phyloP scores from a whole-genome alignment of 495 filamentous ascomycete genomes.

The Penicillium atrosanguineum region DNA sequence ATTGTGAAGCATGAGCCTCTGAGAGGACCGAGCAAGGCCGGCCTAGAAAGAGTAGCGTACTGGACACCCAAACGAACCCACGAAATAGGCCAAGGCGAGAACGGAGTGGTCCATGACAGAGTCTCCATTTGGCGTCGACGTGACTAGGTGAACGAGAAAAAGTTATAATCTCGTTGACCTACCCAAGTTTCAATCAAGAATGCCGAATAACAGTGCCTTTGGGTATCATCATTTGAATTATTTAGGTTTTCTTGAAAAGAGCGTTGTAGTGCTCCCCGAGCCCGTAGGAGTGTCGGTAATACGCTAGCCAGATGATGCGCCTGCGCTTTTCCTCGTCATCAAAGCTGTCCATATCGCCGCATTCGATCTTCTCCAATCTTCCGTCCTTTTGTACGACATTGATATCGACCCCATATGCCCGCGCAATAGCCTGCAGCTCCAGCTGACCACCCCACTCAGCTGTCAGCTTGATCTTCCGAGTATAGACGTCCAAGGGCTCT shows the following conservation, averaged over 20 bases:
- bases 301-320: constrained; percentile 78
- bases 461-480: constrained; percentile 75
- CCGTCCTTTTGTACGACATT: constrained; percentile 83
- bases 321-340: constrained; percentile 44
- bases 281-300: constrained; percentile 89
- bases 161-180: neutral
- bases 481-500: constrained; percentile 71
- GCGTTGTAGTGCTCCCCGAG: constrained; percentile 98
- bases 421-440: constrained; percentile 82
- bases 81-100: constrained; percentile 37
- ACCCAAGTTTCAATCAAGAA: neutral
- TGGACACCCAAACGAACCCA: constrained; percentile 71
- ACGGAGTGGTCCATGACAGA: constrained; percentile 35
- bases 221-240: constrained; percentile 1
- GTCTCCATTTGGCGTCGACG: constrained; percentile 39
- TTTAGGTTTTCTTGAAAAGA: constrained; percentile 39
- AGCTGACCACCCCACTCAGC: constrained; percentile 97
- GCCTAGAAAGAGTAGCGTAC: constrained; percentile 58
- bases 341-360: constrained; percentile 40
- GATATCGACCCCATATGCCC: constrained; percentile 77
- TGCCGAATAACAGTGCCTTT: neutral
- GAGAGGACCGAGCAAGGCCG: constrained; percentile 35
- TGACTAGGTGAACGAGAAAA: constrained; percentile 19
- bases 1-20: constrained; percentile 45
- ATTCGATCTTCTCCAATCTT: constrained; percentile 68